Conservation (phyloP, 2,329 filamentous ascomycete species). For the Aphanocladium album region DNA sequence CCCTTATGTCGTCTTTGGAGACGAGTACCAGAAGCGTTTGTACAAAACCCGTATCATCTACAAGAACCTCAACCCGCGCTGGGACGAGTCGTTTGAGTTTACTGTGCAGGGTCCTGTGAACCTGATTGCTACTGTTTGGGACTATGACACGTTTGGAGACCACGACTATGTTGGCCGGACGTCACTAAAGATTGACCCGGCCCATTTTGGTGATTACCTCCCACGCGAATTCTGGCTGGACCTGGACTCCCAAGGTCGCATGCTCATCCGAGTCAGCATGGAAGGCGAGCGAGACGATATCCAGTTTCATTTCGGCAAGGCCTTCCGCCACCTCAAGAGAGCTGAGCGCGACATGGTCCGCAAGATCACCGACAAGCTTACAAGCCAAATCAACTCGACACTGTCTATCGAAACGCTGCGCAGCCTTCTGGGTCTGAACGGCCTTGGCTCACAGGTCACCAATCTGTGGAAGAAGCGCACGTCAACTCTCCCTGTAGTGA, state of each 20-base stretch:
- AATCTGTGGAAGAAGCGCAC: constrained; percentile 60
- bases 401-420: constrained; percentile 78
- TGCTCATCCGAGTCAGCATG: constrained; percentile 93
- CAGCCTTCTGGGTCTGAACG: constrained; percentile 64
- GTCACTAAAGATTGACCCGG: constrained; percentile 96
- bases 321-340: constrained; percentile 89
- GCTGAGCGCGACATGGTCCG: constrained; percentile 97
- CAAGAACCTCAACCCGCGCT: constrained; percentile 84
- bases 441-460: constrained; percentile 67
- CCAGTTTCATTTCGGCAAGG: constrained; percentile 96
- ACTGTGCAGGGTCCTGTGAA: constrained; percentile 88
- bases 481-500: constrained; percentile 51
- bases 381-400: constrained; percentile 85
- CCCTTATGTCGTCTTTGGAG: constrained; percentile 92
- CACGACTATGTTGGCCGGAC: constrained; percentile 96
- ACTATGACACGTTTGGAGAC: constrained; percentile 94
- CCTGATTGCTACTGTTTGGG: constrained; percentile 95
- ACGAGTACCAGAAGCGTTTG: constrained; percentile 95
- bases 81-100: constrained; percentile 97
- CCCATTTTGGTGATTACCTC: constrained; percentile 92
- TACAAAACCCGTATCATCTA: constrained; percentile 92
- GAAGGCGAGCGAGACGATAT: constrained; percentile 98
- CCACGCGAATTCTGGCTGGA: constrained; percentile 97
- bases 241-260: constrained; percentile 86
- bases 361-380: constrained; percentile 97